Conservation (phyloP, 1,139 yeast species). For the Protomyces lactucae-debilis region DNA sequence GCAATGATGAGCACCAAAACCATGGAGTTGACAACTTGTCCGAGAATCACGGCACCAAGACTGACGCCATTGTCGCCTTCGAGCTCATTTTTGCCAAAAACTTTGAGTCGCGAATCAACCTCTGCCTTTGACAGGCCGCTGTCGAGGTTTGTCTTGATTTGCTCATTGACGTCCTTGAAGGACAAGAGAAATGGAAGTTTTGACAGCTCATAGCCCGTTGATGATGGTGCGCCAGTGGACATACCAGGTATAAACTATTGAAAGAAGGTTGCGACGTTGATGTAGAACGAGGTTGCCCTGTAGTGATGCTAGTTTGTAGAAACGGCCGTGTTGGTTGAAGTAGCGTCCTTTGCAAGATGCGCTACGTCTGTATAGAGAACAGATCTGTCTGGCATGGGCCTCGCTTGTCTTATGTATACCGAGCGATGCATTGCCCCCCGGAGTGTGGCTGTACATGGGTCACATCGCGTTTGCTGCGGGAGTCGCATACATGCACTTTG, state of each 20-base stretch:
- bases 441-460: too few species aligned
- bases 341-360: neutral
- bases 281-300: neutral
- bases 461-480: too few species aligned
- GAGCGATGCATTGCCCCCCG: too few species aligned
- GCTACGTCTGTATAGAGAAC: neutral
- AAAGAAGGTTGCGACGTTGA: neutral
- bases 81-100: slow-evolving; percentile 56
- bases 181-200: slow-evolving; percentile 1
- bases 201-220: slow-evolving; percentile 7
- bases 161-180: neutral
- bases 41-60: slow-evolving; percentile 54
- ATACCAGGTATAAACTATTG: neutral
- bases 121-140: slow-evolving; percentile 49
- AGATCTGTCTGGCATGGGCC: neutral
- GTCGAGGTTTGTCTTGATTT: slow-evolving; percentile 32
- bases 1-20: slow-evolving; percentile 67
- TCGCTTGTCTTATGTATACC: too few species aligned
- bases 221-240: neutral
- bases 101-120: slow-evolving; percentile 40
- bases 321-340: neutral
- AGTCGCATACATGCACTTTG: too few species aligned
- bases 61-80: slow-evolving; percentile 61
- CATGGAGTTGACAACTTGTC: slow-evolving; percentile 77
- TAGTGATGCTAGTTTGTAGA: neutral